Conservation (phyloP, 169 alveolate species). For the Theileria sp. region DNA sequence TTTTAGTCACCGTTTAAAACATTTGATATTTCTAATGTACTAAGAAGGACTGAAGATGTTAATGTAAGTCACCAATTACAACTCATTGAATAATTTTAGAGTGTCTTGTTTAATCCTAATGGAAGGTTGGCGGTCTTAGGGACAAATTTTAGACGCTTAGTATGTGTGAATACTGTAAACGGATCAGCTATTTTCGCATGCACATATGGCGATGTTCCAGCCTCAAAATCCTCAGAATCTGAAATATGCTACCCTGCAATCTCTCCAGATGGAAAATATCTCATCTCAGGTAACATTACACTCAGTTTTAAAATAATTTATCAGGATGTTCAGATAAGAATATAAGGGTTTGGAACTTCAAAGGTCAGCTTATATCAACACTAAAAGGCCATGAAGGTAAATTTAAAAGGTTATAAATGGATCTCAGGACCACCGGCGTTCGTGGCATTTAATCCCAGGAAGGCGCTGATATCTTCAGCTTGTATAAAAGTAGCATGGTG, state of each 20-base stretch:
- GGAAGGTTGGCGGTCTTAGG: slow-evolving; percentile 45
- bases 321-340: slow-evolving; percentile 47
- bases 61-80: slow-evolving; percentile 21
- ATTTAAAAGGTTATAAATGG: background rate
- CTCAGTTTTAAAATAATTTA: background rate
- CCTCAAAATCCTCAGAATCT: background rate
- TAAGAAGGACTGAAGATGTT: slow-evolving; percentile 39
- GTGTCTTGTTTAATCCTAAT: slow-evolving; percentile 55
- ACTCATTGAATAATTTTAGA: slow-evolving; percentile 21
- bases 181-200: slow-evolving; percentile 56
- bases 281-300: slow-evolving; percentile 57
- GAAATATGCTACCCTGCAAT: slow-evolving; percentile 47
- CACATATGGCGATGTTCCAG: slow-evolving; percentile 40
- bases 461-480: slow-evolving; percentile 63
- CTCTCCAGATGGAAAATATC: slow-evolving; percentile 63
- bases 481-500: slow-evolving; percentile 70
- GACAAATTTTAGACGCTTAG: slow-evolving; percentile 37
- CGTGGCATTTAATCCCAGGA: slow-evolving; percentile 57
- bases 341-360: slow-evolving; percentile 52
- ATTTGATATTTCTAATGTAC: slow-evolving; percentile 35
- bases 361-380: slow-evolving; percentile 40
- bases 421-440: slow-evolving; percentile 56
- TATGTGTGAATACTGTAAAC: slow-evolving; percentile 38
- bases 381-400: slow-evolving; percentile 63
- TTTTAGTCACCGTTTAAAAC: slow-evolving; percentile 49